Percentiles rank a stretch among this genome's conserved stretches.
Evolutionary conservation across 2,329 filamentous ascomycete genomes (phyloP).

Genomic region (Dactylonectria macrodidyma): DNA sequence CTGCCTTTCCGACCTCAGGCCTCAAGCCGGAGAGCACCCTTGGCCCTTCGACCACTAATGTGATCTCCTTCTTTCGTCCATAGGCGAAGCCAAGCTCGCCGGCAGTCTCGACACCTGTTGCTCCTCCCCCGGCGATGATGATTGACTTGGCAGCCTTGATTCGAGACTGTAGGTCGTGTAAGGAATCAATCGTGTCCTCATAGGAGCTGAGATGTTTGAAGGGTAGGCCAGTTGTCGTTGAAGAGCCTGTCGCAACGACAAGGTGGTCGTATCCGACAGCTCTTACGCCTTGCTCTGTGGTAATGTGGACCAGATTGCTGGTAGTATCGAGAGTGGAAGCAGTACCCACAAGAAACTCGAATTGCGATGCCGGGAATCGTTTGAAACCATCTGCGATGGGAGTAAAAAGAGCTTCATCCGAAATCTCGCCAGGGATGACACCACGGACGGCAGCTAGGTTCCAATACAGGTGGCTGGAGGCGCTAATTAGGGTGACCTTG

Average conservation of each 20-base stretch:
- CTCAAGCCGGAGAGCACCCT: too few species aligned
- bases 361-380: slow-evolving; percentile 10
- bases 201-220: slow-evolving; percentile 11
- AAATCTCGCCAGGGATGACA: slow-evolving; percentile 9
- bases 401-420: slow-evolving; percentile 21
- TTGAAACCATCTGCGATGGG: slow-evolving; percentile 14
- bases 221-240: slow-evolving; percentile 3
- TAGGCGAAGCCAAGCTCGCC: slow-evolving; percentile 20
- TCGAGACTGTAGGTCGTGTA: not conserved
- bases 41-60: too few species aligned
- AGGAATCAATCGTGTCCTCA: slow-evolving; percentile 1
- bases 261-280: slow-evolving; percentile 16
- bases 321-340: slow-evolving; percentile 3
- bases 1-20: too few species aligned
- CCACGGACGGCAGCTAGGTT: slow-evolving; percentile 16
- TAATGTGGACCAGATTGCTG: slow-evolving; percentile 3
- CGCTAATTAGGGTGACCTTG: slow-evolving; percentile 19
- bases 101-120: slow-evolving; percentile 23
- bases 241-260: slow-evolving; percentile 12
- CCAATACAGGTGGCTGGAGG: slow-evolving; percentile 27
- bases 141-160: slow-evolving; percentile 20
- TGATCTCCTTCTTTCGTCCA: not conserved
- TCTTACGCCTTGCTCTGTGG: slow-evolving; percentile 5
- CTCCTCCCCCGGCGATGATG: slow-evolving; percentile 16
- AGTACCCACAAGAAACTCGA: slow-evolving; percentile 22